Evolutionary conservation across 106 monocot species (phyloP).

Genomic region (Gastrodia elata): DNA sequence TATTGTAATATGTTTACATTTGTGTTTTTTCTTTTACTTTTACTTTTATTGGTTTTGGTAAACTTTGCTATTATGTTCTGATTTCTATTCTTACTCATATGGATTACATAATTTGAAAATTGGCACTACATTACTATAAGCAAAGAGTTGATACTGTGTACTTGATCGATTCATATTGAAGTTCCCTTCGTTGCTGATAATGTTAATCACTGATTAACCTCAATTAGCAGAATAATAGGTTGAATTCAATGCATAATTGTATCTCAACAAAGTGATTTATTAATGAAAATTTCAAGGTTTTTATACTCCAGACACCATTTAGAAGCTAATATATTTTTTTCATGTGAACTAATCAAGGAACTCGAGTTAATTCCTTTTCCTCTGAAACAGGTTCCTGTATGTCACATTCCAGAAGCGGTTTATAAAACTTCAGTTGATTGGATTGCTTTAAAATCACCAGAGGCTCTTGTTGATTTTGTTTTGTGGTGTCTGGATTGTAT

Average conservation of each 20-base stretch:
- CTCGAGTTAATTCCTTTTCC: background rate
- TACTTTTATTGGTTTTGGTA: too few relatives aligned
- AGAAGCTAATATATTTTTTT: background rate
- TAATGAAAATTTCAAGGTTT: background rate
- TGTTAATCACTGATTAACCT: background rate
- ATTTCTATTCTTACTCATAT: background rate
- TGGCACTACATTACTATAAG: background rate
- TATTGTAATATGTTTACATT: too few relatives aligned
- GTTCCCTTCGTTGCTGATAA: background rate
- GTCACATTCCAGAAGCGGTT: conserved; percentile 61
- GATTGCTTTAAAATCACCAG: conserved; percentile 50
- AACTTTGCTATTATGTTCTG: too few relatives aligned
- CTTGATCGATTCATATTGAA: background rate
- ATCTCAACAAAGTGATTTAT: background rate
- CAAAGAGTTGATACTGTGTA: background rate
- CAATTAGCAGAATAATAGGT: background rate
- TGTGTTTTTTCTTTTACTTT: too few relatives aligned
- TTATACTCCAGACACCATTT: background rate
- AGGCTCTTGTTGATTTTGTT: conserved; percentile 61
- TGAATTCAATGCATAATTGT: background rate
- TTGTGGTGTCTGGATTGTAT: conserved; percentile 76
- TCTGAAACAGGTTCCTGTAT: conserved; percentile 54
- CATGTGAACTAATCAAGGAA: background rate
- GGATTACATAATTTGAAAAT: background rate
- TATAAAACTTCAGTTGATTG: conserved; percentile 67